phyloP scores from a whole-genome alignment of 225 moss, liverwort and hornwort genomes.

The Anthoceros angustus region DNA sequence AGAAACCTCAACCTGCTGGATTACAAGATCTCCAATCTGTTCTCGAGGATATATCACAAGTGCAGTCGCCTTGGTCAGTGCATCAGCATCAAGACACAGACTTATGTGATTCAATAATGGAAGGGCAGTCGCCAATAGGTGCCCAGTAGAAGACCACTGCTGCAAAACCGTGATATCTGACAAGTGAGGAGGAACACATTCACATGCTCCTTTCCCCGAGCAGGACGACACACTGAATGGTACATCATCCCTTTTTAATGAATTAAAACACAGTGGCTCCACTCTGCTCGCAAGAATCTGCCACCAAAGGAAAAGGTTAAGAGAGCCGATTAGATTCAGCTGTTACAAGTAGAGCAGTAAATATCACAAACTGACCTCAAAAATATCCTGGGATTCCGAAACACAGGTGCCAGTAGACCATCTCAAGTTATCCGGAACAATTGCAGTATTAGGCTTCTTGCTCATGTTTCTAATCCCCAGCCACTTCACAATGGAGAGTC shows the following conservation, averaged over 20 bases:
- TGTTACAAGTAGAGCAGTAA: no score
- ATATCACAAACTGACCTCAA: slow-evolving; percentile 20
- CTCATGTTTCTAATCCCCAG: slow-evolving; percentile 29
- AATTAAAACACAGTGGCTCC: background rate
- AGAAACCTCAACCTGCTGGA: background rate
- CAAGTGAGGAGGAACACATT: slow-evolving; percentile 4
- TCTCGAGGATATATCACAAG: background rate
- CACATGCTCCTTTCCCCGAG: background rate
- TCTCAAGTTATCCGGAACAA: background rate
- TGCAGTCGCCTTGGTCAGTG: slow-evolving; percentile 41
- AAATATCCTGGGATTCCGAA: slow-evolving; percentile 34
- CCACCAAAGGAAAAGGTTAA: no score
- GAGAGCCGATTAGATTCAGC: no score
- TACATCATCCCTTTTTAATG: background rate
- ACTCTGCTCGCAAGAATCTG: background rate
- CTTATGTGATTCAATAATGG: slow-evolving; percentile 63
- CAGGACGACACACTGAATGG: background rate
- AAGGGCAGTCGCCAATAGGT: slow-evolving; percentile 42
- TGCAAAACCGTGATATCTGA: slow-evolving; percentile 33
- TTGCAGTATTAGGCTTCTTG: slow-evolving; percentile 11
- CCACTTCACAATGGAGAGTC: slow-evolving; percentile 65
- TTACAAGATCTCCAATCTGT: background rate
- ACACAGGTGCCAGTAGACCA: slow-evolving; percentile 11
- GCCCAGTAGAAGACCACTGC: slow-evolving; percentile 35
- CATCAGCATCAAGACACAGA: slow-evolving; percentile 32